Percentiles rank a stretch among this genome's conserved stretches.
These are phyloP conservation scores for Withania somnifera DNA, from an alignment of 305 asterid species.

Conservation along the genomic window DNA sequence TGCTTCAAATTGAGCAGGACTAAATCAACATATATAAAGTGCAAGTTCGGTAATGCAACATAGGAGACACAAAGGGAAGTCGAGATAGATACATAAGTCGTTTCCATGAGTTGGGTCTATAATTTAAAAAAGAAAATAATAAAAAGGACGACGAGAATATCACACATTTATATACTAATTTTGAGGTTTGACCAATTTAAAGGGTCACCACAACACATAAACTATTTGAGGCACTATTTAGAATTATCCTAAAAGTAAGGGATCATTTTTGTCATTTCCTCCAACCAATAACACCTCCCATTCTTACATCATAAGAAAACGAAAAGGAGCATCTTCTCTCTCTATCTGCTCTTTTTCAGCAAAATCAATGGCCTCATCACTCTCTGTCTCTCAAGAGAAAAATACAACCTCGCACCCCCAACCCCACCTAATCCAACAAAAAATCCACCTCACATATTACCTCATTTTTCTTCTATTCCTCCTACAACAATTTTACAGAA, in stretches of 20 bases:
- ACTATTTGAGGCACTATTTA: not conserved
- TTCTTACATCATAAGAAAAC: slow-evolving; percentile 11
- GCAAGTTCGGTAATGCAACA: not conserved
- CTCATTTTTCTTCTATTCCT: slow-evolving; percentile 18
- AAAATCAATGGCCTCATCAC: slow-evolving; percentile 9
- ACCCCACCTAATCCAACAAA: not conserved
- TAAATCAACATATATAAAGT: not conserved
- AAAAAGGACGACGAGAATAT: not conserved
- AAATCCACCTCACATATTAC: not conserved
- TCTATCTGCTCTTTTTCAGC: slow-evolving; percentile 33
- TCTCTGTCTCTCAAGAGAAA: slow-evolving; percentile 16
- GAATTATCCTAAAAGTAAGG: not conserved
- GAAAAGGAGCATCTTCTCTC: slow-evolving; percentile 12
- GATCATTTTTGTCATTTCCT: not conserved
- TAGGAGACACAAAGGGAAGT: not conserved
- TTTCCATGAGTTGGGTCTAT: not conserved
- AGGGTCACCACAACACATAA: not conserved
- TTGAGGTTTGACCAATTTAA: not conserved
- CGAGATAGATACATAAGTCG: not conserved
- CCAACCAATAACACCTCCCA: slow-evolving; percentile 33
- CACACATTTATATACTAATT: not conserved
- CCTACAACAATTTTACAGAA: not conserved
- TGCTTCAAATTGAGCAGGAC: not conserved
- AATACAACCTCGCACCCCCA: not conserved
- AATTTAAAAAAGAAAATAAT: no score